These are phyloP conservation scores for Spergularia bocconei DNA, from an alignment of 148 eudicot genomes.

Conservation along the genomic window DNA sequence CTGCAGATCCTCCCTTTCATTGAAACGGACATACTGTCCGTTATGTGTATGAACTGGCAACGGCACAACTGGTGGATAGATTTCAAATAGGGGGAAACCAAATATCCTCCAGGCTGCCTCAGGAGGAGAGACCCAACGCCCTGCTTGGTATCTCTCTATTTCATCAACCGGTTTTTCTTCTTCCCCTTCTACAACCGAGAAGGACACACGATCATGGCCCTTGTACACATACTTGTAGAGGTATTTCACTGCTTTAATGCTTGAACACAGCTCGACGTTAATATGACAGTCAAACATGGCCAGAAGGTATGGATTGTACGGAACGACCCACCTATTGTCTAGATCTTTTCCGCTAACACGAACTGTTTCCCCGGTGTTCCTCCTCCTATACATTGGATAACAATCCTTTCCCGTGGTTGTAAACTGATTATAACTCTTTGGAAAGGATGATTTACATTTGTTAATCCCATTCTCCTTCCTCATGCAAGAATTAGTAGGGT, in stretches of 20 bases:
- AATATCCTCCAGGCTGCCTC: slow-evolving; percentile 8
- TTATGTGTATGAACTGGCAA: not conserved
- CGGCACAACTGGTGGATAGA: not conserved
- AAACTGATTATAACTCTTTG: not conserved
- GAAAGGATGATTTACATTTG: not conserved
- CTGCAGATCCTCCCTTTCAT: not conserved
- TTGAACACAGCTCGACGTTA: too few species aligned
- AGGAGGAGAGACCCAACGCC: not conserved
- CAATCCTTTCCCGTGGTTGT: too few species aligned
- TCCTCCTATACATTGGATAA: too few species aligned
- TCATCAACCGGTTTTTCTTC: not conserved
- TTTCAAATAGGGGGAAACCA: not conserved
- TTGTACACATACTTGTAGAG: too few species aligned
- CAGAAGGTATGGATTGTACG: too few species aligned
- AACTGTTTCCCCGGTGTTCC: too few species aligned
- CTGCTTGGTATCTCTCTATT: not conserved
- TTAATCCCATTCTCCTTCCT: not conserved
- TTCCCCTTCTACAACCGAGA: not conserved
- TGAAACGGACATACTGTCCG: not conserved
- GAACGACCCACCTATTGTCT: too few species aligned
- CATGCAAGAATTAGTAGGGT: not conserved
- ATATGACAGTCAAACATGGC: too few species aligned
- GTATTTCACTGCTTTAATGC: too few species aligned
- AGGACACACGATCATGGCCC: not conserved
- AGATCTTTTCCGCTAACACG: too few species aligned